Percentiles rank a stretch among this genome's conserved stretches.
Evolutionary conservation across 768 basidiomycete species (phyloP).

Genomic region (Termitomyces sp.): DNA sequence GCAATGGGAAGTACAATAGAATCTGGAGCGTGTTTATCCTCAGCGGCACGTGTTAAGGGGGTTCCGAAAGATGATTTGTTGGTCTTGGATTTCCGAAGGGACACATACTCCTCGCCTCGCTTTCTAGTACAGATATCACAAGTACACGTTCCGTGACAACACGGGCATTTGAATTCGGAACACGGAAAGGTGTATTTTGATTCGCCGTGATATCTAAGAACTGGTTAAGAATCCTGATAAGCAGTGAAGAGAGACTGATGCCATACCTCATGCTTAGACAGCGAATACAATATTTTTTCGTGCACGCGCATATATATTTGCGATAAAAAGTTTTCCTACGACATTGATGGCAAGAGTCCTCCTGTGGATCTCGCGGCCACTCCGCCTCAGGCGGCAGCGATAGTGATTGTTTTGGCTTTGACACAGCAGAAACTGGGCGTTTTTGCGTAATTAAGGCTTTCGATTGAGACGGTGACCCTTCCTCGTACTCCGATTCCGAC

Average conservation of each 20-base stretch:
- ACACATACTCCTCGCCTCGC: conserved; percentile 42
- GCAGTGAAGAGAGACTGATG: neutral
- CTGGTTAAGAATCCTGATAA: neutral
- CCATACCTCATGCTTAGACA: conserved; percentile 14
- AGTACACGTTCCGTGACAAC: conserved; percentile 39
- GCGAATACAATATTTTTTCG: conserved; percentile 15
- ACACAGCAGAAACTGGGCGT: neutral
- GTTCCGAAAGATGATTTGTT: neutral
- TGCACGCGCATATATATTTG: conserved; percentile 9
- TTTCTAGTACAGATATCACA: conserved; percentile 38
- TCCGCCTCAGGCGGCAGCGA: neutral
- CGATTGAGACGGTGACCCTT: neutral
- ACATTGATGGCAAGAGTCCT: conserved; percentile 20
- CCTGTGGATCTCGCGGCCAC: conserved; percentile 5
- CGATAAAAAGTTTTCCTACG: neutral
- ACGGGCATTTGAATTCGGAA: conserved; percentile 34
- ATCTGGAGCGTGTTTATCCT: neutral
- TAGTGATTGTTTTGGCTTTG: neutral
- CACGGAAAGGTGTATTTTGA: conserved; percentile 13
- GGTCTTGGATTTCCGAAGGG: neutral
- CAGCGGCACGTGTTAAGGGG: neutral
- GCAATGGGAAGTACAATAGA: neutral
- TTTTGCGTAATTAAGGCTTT: neutral
- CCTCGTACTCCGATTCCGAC: neutral
- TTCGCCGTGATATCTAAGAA: conserved; percentile 11